phyloP scores from a whole-genome alignment of 179 eudicot species.

The Beta lomatogona region DNA sequence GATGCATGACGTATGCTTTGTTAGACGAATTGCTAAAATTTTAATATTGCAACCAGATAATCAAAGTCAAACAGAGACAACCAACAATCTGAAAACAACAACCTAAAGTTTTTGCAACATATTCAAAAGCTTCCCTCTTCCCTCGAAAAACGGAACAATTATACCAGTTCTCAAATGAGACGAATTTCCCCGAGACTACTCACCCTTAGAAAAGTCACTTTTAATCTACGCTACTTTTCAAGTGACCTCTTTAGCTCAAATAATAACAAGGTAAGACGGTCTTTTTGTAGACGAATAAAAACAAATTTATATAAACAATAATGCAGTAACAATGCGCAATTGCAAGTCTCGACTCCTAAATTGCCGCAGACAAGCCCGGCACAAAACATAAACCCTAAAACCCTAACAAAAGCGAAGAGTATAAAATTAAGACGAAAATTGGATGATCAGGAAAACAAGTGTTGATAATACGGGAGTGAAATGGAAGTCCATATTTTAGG shows the following conservation, averaged over 20 bases:
- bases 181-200: too few relatives aligned
- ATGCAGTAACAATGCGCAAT: not conserved
- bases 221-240: too few relatives aligned
- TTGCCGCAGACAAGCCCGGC: too few relatives aligned
- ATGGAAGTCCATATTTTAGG: not conserved
- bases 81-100: not conserved
- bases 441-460: not conserved
- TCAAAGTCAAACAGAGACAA: not conserved
- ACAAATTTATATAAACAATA: not conserved
- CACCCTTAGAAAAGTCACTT: too few relatives aligned
- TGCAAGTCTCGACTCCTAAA: not conserved
- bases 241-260: too few relatives aligned
- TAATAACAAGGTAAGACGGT: too few relatives aligned
- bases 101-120: not conserved
- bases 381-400: constrained; percentile 1
- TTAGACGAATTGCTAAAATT: not conserved
- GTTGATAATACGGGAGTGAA: not conserved
- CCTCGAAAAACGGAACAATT: too few relatives aligned
- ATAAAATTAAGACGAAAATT: not conserved
- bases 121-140: too few relatives aligned
- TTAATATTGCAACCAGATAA: not conserved
- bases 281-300: too few relatives aligned
- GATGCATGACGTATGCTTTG: not conserved
- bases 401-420: not conserved
- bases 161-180: too few relatives aligned